Evolutionary conservation across 2,329 filamentous ascomycete genomes (phyloP), one percentile per base, ranked within the genome.

Genomic region (Neofusicoccum laricinum): DNA sequence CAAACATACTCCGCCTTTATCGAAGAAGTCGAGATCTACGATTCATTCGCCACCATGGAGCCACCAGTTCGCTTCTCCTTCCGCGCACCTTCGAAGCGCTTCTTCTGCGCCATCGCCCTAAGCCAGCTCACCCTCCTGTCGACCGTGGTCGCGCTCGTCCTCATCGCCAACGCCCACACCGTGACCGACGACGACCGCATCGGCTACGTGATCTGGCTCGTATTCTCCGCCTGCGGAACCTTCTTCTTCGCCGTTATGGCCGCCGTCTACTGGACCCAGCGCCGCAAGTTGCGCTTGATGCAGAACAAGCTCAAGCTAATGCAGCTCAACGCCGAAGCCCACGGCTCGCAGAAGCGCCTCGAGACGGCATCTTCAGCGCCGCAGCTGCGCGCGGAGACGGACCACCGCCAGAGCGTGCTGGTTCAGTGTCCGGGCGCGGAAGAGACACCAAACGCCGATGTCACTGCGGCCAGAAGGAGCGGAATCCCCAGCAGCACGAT

Each of bases 51-150:
- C 19, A 12, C 25, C 7, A 61, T 49, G 45, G 58, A 61, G 45
- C 45, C 43, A 7, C 58, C 58, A 1, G 17, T 61, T 17, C 43
- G 58, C 6, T 45, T 19, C 30, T 48, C 43, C 34, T 40, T 38
- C 34, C 30, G 25, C 15, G 62, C 50, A 6, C 51, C 43, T 6
- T 40, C 43, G 5, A 58, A 41, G 36, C 41, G 50, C 21, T 57
- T 64, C 41, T 64, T 40, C 62, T 19, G 15, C 40, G 50, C 32
- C 32, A 40, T 58, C 25, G n/a, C 15, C 15, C 7, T 58, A 10
- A 14, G 38, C 15, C 62, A 57, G 43, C 30, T 58, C 19, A 30
- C 32, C 17, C 62, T 64, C 50, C 36, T 64, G 15, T 64, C 62
- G 1, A 43, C 51, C 14, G 51, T 57, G 14, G 62, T 58, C 10